A percentile compares a stretch with the other conserved stretches of the same genome.
Conservation (phyloP, 495 filamentous ascomycete genomes). For the Xylaria cubensis region DNA sequence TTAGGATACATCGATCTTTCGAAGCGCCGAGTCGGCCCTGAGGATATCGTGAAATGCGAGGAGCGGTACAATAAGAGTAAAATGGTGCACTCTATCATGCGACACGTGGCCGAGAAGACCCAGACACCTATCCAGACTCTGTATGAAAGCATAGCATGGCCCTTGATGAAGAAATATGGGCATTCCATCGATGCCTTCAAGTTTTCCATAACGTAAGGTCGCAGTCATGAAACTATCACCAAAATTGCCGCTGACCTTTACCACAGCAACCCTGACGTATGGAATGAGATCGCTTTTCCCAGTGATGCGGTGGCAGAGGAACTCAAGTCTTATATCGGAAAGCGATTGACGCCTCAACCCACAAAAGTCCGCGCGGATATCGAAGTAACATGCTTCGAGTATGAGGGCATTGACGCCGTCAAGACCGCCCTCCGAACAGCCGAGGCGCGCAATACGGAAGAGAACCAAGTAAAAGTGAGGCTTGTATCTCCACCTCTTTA, state of each 20-base stretch:
- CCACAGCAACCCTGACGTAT: conserved; percentile 87
- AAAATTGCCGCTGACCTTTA: conserved; percentile 11
- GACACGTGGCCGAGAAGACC: conserved; percentile 97
- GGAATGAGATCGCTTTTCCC: conserved; percentile 89
- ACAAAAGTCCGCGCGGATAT: conserved; percentile 98
- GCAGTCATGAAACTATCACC: conserved; percentile 9
- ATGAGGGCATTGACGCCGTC: conserved; percentile 98
- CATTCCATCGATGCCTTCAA: conserved; percentile 98
- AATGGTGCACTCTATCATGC: conserved; percentile 97
- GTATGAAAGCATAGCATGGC: conserved; percentile 95
- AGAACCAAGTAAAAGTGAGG: conserved; percentile 95
- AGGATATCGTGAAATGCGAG: conserved; percentile 97
- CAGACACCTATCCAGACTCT: conserved; percentile 89
- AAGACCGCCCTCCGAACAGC: conserved; percentile 87
- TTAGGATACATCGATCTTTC: conserved; percentile 96
- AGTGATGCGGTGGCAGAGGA: conserved; percentile 85
- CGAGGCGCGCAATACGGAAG: conserved; percentile 84
- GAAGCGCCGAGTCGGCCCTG: conserved; percentile 95
- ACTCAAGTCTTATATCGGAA: conserved; percentile 90
- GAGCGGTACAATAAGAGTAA: conserved; percentile 99
- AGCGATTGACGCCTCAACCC: conserved; percentile 93
- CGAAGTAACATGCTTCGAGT: conserved; percentile 97
- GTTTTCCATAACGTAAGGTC: conserved; percentile 89
- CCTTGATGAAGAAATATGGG: conserved; percentile 95
- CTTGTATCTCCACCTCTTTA: conserved; percentile 95